A percentile compares a stretch with the other conserved stretches of the same genome.
Evolutionary conservation across 176 grass and related monocot species (phyloP).

Genomic region (Lolium multiflorum): DNA sequence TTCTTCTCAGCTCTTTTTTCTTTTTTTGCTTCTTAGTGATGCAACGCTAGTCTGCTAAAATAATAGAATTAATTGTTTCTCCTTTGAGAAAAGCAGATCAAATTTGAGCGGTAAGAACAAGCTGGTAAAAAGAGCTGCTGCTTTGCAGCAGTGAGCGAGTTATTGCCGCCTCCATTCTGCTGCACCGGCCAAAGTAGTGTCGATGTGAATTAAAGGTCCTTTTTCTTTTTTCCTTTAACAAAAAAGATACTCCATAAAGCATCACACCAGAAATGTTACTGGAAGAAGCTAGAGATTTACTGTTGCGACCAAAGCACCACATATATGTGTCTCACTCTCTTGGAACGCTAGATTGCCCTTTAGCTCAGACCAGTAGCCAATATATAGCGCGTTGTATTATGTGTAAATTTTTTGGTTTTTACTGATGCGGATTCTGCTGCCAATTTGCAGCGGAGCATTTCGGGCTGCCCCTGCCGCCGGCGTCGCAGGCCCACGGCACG

Average conservation of each 20-base stretch:
- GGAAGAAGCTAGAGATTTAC: background rate
- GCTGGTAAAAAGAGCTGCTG: constrained; percentile 38
- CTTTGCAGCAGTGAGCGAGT: constrained; percentile 42
- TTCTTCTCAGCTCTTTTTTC: background rate
- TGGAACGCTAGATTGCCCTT: background rate
- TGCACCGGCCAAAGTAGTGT: background rate
- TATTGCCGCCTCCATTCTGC: constrained; percentile 26
- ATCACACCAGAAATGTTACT: background rate
- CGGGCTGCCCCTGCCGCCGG: constrained; percentile 75
- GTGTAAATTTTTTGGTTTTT: background rate
- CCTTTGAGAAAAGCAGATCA: background rate
- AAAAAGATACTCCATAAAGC: background rate
- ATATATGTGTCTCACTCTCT: background rate
- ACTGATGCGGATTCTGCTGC: background rate
- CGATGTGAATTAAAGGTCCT: constrained; percentile 8
- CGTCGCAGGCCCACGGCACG: constrained; percentile 59
- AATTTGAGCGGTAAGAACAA: constrained; percentile 13
- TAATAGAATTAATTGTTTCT: background rate
- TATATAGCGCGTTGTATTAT: background rate
- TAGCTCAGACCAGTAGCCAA: constrained; percentile 8
- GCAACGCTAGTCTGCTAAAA: constrained; percentile 20
- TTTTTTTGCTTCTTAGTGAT: background rate
- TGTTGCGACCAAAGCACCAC: background rate
- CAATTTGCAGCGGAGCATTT: constrained; percentile 69
- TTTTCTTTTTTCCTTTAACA: background rate